Evolutionary conservation across 2,329 filamentous ascomycete genomes (phyloP).

Genomic region (Basipetospora chlamydospora): DNA sequence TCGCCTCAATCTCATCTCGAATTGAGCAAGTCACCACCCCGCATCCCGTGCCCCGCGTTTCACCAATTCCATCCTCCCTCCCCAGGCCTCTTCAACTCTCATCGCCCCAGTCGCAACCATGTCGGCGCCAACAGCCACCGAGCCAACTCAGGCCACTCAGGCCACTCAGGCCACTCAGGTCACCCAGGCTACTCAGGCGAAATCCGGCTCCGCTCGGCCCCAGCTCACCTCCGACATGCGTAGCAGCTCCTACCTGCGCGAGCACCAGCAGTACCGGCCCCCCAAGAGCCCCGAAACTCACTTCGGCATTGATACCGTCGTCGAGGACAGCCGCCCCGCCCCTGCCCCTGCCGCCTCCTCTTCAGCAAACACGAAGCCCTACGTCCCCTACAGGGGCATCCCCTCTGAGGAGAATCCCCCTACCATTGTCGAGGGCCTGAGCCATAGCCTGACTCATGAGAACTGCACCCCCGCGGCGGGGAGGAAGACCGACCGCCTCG

Average conservation of each 20-base stretch:
- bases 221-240: constrained; percentile 36
- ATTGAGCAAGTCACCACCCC: no score
- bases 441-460: constrained; percentile 46
- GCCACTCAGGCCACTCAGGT: no score
- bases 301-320: constrained; percentile 50
- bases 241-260: constrained; percentile 46
- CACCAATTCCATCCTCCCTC: no score
- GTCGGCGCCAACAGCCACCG: no score
- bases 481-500: constrained; percentile 31
- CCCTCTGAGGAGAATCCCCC: constrained; percentile 44
- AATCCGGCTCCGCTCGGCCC: constrained; percentile 24
- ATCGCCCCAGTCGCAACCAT: no score
- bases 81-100: no score
- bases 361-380: constrained; percentile 6
- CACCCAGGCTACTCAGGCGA: no score
- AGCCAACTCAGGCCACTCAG: no score
- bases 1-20: no score
- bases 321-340: constrained; percentile 34
- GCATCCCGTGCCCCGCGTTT: no score
- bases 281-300: constrained; percentile 37
- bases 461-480: constrained; percentile 43
- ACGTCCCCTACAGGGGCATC: constrained; percentile 38
- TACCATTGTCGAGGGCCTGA: constrained; percentile 46
- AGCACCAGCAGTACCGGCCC: constrained; percentile 49
- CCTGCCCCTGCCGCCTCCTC: constrained; percentile 21